Percentiles rank a stretch among this genome's conserved stretches.
Conservation (phyloP, 2,329 filamentous ascomycete genomes). For the Beauveria bassiana region DNA sequence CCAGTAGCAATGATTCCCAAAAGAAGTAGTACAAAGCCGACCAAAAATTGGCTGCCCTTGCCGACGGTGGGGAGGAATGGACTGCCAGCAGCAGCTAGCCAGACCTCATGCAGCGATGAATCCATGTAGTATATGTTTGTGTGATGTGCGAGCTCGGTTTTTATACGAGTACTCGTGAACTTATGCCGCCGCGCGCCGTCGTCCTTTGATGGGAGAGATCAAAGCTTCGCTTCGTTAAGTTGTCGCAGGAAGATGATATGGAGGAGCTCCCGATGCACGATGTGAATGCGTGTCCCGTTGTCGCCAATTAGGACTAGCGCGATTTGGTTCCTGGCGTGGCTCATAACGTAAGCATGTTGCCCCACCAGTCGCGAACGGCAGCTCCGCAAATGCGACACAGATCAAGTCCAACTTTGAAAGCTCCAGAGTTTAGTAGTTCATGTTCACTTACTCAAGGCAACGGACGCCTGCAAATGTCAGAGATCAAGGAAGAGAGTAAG, state of each 20-base stretch:
- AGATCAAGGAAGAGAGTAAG: conserved; percentile 34
- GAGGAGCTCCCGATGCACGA: conserved; percentile 22
- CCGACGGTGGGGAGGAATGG: conserved; percentile 73
- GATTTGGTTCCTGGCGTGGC: neutral
- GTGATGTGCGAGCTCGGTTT: neutral
- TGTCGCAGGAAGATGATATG: neutral
- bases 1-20: conserved; percentile 66
- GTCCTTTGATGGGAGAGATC: neutral
- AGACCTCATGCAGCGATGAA: conserved; percentile 79
- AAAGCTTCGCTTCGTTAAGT: conserved; percentile 5
- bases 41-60: conserved; percentile 76
- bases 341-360: conserved; percentile 23
- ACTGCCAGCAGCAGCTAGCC: conserved; percentile 84
- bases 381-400: conserved; percentile 6
- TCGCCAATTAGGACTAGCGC: conserved; percentile 25
- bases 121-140: conserved; percentile 49
- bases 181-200: neutral
- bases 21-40: conserved; percentile 70
- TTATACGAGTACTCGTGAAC: neutral
- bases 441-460: neutral
- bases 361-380: neutral
- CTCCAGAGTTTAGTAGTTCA: neutral
- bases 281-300: conserved; percentile 27
- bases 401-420: neutral
- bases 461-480: conserved; percentile 17